Conservation (phyloP, 352 stramenopile species). For the Pythium biforme region DNA sequence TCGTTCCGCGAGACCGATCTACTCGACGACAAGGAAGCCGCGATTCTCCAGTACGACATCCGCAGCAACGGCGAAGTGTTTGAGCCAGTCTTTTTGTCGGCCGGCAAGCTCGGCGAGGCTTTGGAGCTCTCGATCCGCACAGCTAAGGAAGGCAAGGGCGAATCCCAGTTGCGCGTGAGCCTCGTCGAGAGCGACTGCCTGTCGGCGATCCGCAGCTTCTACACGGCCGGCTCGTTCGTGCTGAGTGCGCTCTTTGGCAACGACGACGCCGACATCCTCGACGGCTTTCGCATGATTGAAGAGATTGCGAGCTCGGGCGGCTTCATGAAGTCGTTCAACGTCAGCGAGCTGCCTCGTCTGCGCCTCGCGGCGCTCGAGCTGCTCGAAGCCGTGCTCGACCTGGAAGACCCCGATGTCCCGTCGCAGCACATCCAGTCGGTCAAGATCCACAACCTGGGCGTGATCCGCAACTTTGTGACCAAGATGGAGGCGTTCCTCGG, state of each 20-base stretch:
- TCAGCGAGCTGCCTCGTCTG: constrained; percentile 59
- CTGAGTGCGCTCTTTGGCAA: constrained; percentile 68
- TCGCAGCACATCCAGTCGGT: constrained; percentile 67
- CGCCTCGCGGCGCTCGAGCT: constrained; percentile 67
- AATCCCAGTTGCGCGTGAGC: constrained; percentile 73
- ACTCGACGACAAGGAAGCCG: constrained; percentile 47
- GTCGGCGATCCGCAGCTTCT: constrained; percentile 80
- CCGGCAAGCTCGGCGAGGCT: constrained; percentile 78
- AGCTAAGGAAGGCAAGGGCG: constrained; percentile 74
- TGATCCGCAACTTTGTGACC: constrained; percentile 87
- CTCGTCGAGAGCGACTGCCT: constrained; percentile 83
- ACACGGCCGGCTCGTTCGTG: constrained; percentile 78
- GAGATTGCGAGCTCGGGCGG: constrained; percentile 57
- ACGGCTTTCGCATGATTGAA: constrained; percentile 79
- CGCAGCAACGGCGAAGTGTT: constrained; percentile 84
- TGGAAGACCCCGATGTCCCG: constrained; percentile 72
- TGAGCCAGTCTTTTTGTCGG: constrained; percentile 83
- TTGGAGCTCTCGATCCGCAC: constrained; percentile 68
- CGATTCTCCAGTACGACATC: constrained; percentile 50
- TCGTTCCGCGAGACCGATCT: constrained; percentile 46
- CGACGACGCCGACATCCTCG: constrained; percentile 77
- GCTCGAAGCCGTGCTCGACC: constrained; percentile 75
- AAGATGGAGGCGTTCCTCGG: constrained; percentile 84
- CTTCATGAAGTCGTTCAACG: constrained; percentile 81
- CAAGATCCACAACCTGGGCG: constrained; percentile 73